Conservation (phyloP, 352 stramenopile species). For the Phytophthora chlamydospora region DNA sequence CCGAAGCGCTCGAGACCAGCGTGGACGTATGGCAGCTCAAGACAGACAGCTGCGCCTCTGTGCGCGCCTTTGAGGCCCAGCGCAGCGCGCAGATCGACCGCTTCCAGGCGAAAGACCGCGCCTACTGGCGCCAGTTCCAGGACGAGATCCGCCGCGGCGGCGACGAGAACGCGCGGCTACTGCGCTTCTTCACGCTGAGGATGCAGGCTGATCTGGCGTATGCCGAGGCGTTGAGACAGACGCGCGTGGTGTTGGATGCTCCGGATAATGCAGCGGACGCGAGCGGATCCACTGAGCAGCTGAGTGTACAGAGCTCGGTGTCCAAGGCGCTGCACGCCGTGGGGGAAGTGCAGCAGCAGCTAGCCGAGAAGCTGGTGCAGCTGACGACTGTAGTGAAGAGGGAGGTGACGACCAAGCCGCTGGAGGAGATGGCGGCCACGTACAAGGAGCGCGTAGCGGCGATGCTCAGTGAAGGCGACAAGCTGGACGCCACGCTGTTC, state of each 20-base stretch:
- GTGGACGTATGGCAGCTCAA: slow-evolving; percentile 67
- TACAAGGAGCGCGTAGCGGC: slow-evolving; percentile 60
- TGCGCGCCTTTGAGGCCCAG: slow-evolving; percentile 71
- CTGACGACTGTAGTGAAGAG: slow-evolving; percentile 75
- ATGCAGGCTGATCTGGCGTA: slow-evolving; percentile 80
- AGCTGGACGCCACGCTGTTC: slow-evolving; percentile 58
- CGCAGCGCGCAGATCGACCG: slow-evolving; percentile 77
- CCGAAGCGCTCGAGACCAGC: neutral
- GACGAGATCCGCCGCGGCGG: slow-evolving; percentile 66
- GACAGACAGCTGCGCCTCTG: slow-evolving; percentile 50
- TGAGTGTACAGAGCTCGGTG: slow-evolving; percentile 58
- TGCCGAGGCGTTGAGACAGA: slow-evolving; percentile 68
- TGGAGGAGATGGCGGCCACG: slow-evolving; percentile 76
- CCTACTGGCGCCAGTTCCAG: slow-evolving; percentile 84
- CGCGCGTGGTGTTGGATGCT: slow-evolving; percentile 61
- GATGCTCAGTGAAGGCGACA: slow-evolving; percentile 65
- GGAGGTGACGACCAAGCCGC: slow-evolving; percentile 66
- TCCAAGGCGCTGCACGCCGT: slow-evolving; percentile 65
- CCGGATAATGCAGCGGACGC: slow-evolving; percentile 13
- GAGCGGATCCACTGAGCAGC: slow-evolving; percentile 11
- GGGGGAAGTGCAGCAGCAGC: slow-evolving; percentile 77
- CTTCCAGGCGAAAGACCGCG: slow-evolving; percentile 66
- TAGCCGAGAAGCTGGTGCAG: slow-evolving; percentile 79
- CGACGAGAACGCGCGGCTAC: slow-evolving; percentile 68
- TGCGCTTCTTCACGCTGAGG: slow-evolving; percentile 72